phyloP scores from a whole-genome alignment of 2,329 filamentous ascomycete genomes.

The Curvularia spicifera region DNA sequence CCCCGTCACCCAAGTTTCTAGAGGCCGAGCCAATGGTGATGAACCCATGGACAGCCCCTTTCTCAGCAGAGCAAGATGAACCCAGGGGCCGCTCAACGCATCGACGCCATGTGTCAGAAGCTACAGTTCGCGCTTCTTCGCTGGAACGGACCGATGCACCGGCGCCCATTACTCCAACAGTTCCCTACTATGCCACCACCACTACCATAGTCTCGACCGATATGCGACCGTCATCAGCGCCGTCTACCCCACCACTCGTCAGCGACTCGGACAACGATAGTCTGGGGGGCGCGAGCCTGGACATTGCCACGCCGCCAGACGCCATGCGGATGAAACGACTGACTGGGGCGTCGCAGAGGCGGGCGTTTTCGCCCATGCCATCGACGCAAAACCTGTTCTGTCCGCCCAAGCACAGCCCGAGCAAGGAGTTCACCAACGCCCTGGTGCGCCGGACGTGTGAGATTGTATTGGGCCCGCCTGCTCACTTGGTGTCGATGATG shows the following conservation, averaged over 20 bases:
- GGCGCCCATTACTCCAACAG: slow-evolving; percentile 33
- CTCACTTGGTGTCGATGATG: slow-evolving; percentile 78
- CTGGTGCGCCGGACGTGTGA: slow-evolving; percentile 79
- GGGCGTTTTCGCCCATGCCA: slow-evolving; percentile 71
- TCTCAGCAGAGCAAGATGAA: slow-evolving; percentile 21
- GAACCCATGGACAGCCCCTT: slow-evolving; percentile 38
- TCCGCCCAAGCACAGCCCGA: slow-evolving; percentile 52
- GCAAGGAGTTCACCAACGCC: slow-evolving; percentile 55
- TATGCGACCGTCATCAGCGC: slow-evolving; percentile 39
- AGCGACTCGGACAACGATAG: slow-evolving; percentile 54
- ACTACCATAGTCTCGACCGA: slow-evolving; percentile 29
- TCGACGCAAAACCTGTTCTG: slow-evolving; percentile 70
- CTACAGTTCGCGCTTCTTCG: slow-evolving; percentile 41
- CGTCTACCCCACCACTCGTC: slow-evolving; percentile 55
- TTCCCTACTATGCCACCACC: slow-evolving; percentile 24
- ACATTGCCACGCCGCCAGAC: slow-evolving; percentile 51
- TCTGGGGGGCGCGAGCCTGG: slow-evolving; percentile 48
- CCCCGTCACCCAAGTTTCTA: slow-evolving; percentile 38
- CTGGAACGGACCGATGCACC: slow-evolving; percentile 21
- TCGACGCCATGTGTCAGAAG: slow-evolving; percentile 46
- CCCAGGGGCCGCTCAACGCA: slow-evolving; percentile 41
- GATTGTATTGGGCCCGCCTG: slow-evolving; percentile 79
- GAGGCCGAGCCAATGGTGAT: slow-evolving; percentile 39
- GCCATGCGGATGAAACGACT: slow-evolving; percentile 47
- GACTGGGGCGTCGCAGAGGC: slow-evolving; percentile 63